Evolutionary conservation across 2,329 filamentous ascomycete species (phyloP).

Genomic region (Botrytis deweyae): DNA sequence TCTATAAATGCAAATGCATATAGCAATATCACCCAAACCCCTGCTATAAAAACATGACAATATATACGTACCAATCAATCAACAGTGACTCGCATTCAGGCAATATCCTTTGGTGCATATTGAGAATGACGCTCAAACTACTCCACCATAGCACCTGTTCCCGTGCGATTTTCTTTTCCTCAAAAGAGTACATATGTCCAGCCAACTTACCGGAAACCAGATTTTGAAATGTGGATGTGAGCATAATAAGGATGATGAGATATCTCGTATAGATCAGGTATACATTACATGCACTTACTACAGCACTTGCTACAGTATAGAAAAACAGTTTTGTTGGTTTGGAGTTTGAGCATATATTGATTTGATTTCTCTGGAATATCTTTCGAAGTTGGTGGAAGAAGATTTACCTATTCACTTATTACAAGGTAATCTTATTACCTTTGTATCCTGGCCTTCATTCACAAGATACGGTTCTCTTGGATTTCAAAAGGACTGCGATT

Average conservation of each 20-base stretch:
- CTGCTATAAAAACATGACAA: neutral
- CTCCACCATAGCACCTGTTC: neutral
- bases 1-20: neutral
- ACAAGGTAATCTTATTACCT: neutral
- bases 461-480: neutral
- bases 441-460: neutral
- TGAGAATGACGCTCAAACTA: slow-evolving; percentile 5
- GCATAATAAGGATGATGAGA: slow-evolving; percentile 3
- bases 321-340: neutral
- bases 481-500: neutral
- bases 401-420: neutral
- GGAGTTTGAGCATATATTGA: neutral
- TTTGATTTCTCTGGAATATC: neutral
- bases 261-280: neutral
- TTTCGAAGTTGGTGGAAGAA: neutral
- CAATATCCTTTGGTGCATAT: neutral
- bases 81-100: neutral
- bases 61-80: neutral
- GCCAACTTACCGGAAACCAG: neutral
- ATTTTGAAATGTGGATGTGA: neutral
- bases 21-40: neutral
- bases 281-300: neutral
- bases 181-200: neutral
- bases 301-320: neutral
- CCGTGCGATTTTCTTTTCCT: neutral